phyloP scores from a whole-genome alignment of 495 filamentous ascomycete species.

The Cladorrhinum samala region DNA sequence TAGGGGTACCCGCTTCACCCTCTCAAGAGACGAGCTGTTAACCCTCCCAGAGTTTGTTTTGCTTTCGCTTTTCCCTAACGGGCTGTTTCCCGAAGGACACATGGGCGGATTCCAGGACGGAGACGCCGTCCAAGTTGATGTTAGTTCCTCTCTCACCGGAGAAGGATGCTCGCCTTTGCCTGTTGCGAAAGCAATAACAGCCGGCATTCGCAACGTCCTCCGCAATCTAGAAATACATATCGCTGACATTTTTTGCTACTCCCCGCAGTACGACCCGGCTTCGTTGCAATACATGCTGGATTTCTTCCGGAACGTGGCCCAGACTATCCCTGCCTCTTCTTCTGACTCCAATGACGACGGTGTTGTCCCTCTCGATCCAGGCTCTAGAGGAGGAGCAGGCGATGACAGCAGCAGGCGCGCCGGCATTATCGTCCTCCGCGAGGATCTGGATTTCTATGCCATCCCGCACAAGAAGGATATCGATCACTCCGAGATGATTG shows the following conservation, averaged over 20 bases:
- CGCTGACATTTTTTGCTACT: slow-evolving; percentile 44
- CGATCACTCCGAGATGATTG: slow-evolving; percentile 84
- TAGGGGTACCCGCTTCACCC: slow-evolving; percentile 85
- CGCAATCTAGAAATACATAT: slow-evolving; percentile 46
- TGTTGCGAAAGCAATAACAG: not conserved
- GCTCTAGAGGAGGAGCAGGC: slow-evolving; percentile 23
- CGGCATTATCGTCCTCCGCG: slow-evolving; percentile 93
- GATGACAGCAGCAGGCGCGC: slow-evolving; percentile 63
- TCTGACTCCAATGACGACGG: slow-evolving; percentile 60
- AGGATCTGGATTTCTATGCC: slow-evolving; percentile 96
- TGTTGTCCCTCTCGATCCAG: slow-evolving; percentile 53
- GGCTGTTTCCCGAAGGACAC: slow-evolving; percentile 93
- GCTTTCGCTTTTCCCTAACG: slow-evolving; percentile 97
- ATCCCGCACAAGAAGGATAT: slow-evolving; percentile 89
- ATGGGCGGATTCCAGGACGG: slow-evolving; percentile 86
- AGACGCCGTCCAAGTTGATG: slow-evolving; percentile 94
- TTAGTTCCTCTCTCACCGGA: slow-evolving; percentile 39
- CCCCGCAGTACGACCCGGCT: slow-evolving; percentile 82
- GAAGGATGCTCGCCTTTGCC: no score
- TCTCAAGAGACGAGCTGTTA: slow-evolving; percentile 90
- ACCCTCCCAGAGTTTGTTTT: slow-evolving; percentile 96
- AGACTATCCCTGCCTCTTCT: slow-evolving; percentile 83
- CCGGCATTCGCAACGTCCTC: slow-evolving; percentile 31
- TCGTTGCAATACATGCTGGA: slow-evolving; percentile 99
- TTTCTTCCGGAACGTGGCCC: slow-evolving; percentile 93